Conservation (phyloP, 75 land plant species). For the Picea glauca region DNA sequence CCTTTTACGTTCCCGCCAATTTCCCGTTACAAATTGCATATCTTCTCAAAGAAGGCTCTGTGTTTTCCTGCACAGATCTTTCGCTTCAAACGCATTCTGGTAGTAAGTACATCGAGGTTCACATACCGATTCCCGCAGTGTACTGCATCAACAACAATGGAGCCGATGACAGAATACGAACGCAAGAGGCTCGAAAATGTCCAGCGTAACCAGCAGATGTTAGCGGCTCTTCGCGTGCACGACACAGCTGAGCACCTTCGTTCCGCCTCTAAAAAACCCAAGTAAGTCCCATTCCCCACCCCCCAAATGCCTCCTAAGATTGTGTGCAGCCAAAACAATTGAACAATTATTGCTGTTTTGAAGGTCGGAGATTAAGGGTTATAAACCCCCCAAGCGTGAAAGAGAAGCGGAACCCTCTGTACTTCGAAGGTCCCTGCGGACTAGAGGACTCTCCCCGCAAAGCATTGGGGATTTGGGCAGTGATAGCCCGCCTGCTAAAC, state of each 20-base stretch:
- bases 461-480: slow-evolving; percentile 1
- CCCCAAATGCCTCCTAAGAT: neutral
- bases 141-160: neutral
- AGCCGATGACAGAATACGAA: slow-evolving; percentile 46
- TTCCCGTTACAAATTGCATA: too few relatives aligned
- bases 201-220: slow-evolving; percentile 42
- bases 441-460: slow-evolving; percentile 53
- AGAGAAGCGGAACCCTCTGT: slow-evolving; percentile 30
- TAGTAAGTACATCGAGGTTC: too few relatives aligned
- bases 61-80: too few relatives aligned
- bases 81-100: too few relatives aligned
- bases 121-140: too few relatives aligned
- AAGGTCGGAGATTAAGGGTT: slow-evolving; percentile 30
- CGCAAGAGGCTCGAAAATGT: slow-evolving; percentile 53
- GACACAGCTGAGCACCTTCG: slow-evolving; percentile 27
- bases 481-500: neutral
- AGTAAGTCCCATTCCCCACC: slow-evolving; percentile 14
- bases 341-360: neutral
- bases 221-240: slow-evolving; percentile 50
- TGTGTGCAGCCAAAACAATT: neutral
- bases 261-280: slow-evolving; percentile 31
- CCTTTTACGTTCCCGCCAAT: too few relatives aligned
- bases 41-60: too few relatives aligned
- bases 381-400: slow-evolving; percentile 25
- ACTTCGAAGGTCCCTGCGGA: slow-evolving; percentile 53